Evolutionary conservation across 2,329 filamentous ascomycete genomes (phyloP).

Genomic region (Aspergillus sp.): DNA sequence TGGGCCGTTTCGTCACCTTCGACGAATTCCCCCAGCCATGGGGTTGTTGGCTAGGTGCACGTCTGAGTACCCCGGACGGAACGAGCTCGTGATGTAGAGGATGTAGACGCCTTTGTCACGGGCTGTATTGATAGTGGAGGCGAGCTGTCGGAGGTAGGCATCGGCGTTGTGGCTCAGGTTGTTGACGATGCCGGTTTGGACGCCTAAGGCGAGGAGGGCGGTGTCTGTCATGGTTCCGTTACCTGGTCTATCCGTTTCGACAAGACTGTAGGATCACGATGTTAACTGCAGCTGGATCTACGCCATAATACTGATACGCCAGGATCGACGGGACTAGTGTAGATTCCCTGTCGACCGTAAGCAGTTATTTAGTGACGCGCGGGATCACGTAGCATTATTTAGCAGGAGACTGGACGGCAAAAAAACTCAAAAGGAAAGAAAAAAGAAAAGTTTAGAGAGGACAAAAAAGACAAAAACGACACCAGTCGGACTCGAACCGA

Average conservation of each 20-base stretch:
- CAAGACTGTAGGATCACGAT: too few species aligned
- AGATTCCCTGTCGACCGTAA: too few species aligned
- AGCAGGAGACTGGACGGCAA: too few species aligned
- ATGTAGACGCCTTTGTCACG: conserved; percentile 20
- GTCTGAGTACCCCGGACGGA: conserved; percentile 27
- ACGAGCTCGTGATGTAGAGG: conserved; percentile 27
- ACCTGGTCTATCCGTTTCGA: neutral
- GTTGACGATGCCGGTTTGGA: conserved; percentile 25
- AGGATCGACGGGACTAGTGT: too few species aligned
- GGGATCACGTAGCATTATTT: too few species aligned
- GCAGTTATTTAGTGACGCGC: too few species aligned
- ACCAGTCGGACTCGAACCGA: conserved; percentile 1
- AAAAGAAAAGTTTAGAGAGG: conserved; percentile 1
- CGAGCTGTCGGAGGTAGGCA: conserved; percentile 20
- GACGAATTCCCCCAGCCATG: conserved; percentile 14
- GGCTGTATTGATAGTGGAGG: conserved; percentile 13
- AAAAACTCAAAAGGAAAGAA: neutral
- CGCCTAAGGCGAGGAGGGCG: conserved; percentile 30
- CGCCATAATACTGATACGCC: too few species aligned
- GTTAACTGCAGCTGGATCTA: too few species aligned
- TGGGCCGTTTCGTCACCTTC: conserved; percentile 16
- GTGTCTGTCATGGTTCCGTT: conserved; percentile 16
- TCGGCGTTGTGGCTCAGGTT: conserved; percentile 8
- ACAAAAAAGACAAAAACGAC: neutral
- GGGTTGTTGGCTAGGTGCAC: conserved; percentile 14